Percentiles rank a stretch among this genome's conserved stretches.
These are phyloP conservation scores for Salix purpurea DNA, from an alignment of 345 rosid genomes.

Conservation along the genomic window DNA sequence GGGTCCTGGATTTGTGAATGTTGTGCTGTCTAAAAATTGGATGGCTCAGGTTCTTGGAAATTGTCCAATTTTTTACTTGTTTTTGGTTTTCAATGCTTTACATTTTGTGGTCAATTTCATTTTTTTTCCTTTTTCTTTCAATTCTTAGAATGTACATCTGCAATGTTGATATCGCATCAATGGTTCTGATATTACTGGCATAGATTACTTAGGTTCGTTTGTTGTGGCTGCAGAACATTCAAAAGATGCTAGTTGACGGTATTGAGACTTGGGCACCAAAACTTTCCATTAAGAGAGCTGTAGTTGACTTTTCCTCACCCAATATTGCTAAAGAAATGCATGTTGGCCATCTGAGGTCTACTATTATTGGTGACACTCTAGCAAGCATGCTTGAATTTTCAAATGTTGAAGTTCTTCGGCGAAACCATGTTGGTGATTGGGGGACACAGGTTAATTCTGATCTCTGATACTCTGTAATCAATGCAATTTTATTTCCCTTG, in stretches of 20 bases:
- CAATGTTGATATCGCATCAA: not conserved
- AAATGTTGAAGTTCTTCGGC: constrained; percentile 78
- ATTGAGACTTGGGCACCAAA: constrained; percentile 85
- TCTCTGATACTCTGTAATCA: not conserved
- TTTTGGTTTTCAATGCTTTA: not conserved
- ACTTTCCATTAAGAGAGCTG: constrained; percentile 60
- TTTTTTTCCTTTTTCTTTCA: not conserved
- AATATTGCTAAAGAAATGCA: constrained; percentile 99
- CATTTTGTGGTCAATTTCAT: not conserved
- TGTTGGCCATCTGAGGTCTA: constrained; percentile 95
- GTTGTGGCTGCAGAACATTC: constrained; percentile 53
- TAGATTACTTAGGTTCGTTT: constrained; percentile 11
- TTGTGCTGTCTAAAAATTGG: constrained; percentile 67
- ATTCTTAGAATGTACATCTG: not conserved
- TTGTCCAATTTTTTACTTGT: not conserved
- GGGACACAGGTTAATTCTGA: constrained; percentile 81
- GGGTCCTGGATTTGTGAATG: constrained; percentile 92
- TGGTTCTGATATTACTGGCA: constrained; percentile 2
- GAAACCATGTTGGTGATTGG: constrained; percentile 99
- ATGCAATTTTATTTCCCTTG: not conserved
- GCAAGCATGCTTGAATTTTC: constrained; percentile 95
- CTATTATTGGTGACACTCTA: constrained; percentile 90
- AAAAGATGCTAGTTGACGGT: constrained; percentile 74
- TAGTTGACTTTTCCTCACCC: constrained; percentile 98
- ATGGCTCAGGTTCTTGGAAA: constrained; percentile 63